Base-by-base conservation (phyloP, 2,329 filamentous ascomycete species). In the Aaosphaeria pasadenensis region DNA sequence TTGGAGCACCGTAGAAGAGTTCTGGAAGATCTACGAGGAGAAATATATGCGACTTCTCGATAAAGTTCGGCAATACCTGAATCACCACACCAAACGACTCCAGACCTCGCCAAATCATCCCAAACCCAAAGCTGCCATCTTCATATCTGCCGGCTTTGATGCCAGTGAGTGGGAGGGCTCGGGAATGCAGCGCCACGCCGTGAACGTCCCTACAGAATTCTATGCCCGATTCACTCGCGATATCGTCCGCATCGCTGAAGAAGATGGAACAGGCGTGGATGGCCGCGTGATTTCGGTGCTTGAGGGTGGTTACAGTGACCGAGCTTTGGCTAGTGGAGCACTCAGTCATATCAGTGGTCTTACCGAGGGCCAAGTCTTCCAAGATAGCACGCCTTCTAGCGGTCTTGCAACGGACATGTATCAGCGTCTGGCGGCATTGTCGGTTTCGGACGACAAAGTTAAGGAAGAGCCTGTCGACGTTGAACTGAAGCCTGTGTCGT, bases 171-270 rank as follows among this genome's bases (percentile, higher is more conserved):
- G 89, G 85, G 94, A 99, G 69, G 85, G 88, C 13, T 77, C 82
- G 4, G 90, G 89, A 3, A 99, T 99, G 94, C 94, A 99, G 71
- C 82, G 94, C 42, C 94, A 99, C 70, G 87, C 88, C 49, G 91
- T 96, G 61, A 96, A 96, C 63, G 94, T 99, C 2, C 92, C 94
- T 0, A 99, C 92, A 0, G 89, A 92, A 45, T 99, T 99, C 67
- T 99, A 97, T 65, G 94, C 94, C 43, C 84, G 88, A 1, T 87
- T 99, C 55, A 92, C 92, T 0, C 81, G 85, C 40, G 94, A 99
- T 63, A 82, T 96, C 3, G 86, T 95, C 11, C 84, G 81, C 42
- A 76, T 99, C 50, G 88, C 95, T 0, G 81, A 88, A 38, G 91
- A 96, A 66, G 85, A 89, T 58, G 88, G 81, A 2, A 81, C 89